Conservation (phyloP, 148 eudicot genomes). For the Limonium bicolor region DNA sequence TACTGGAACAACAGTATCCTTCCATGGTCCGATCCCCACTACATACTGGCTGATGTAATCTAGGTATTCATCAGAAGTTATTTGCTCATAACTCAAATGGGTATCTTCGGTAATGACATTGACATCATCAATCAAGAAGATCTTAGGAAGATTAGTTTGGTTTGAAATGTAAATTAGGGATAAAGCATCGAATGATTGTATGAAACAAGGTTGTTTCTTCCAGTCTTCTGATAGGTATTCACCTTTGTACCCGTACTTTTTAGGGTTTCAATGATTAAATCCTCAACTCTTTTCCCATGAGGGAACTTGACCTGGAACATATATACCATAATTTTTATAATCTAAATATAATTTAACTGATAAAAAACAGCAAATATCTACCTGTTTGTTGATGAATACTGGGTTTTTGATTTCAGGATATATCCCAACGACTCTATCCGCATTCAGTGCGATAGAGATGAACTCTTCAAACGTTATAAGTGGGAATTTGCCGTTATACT, state of each 20-base stretch:
- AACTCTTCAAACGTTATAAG: constrained; percentile 88
- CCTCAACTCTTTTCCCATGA: constrained; percentile 65
- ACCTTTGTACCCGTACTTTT: constrained; percentile 78
- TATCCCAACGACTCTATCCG: constrained; percentile 86
- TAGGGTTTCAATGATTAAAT: constrained; percentile 57
- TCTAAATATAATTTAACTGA: too few species aligned
- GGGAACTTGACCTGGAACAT: constrained; percentile 70
- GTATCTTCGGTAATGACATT: constrained; percentile 68
- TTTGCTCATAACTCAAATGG: constrained; percentile 69
- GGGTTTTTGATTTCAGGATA: constrained; percentile 97
- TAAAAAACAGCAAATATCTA: too few species aligned
- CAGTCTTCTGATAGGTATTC: constrained; percentile 74
- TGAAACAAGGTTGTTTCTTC: constrained; percentile 78
- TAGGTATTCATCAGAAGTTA: constrained; percentile 81
- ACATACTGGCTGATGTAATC: constrained; percentile 64
- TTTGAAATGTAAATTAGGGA: constrained; percentile 64
- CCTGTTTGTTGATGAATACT: constrained; percentile 72
- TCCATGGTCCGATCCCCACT: constrained; percentile 94
- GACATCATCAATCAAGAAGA: constrained; percentile 66
- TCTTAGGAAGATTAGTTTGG: constrained; percentile 66
- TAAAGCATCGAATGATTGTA: constrained; percentile 91
- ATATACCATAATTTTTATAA: not conserved
- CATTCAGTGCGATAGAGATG: constrained; percentile 81
- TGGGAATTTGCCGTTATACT: constrained; percentile 67
- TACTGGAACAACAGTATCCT: constrained; percentile 68